Evolutionary conservation across 495 filamentous ascomycete genomes (phyloP), one percentile per base, ranked within the genome.

Genomic region (Aspergillus biplanus): DNA sequence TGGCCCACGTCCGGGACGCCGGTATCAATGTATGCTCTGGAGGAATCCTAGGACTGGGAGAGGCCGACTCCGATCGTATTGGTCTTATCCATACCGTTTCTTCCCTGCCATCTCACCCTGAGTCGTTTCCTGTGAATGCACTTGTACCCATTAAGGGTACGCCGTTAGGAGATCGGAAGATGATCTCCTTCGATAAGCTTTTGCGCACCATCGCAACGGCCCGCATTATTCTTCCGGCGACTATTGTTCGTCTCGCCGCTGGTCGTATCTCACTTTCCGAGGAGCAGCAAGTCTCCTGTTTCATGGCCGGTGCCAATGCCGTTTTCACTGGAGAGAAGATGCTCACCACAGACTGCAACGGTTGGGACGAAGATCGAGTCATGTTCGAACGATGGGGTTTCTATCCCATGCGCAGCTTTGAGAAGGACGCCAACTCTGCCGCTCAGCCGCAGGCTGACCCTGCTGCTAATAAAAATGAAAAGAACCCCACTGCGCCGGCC

Each of bases 251-350:
- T 15, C 81, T 96, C 33, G 92, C 92, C 11, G 92, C 92, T 4
- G 92, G 92, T 15, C 76, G 92, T 46, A 91, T 88, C 67, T 88
- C 88, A 1, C 82, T 96, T 76, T 78, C 81, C 16, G 92, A 96
- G 77, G 91, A 92, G 73, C 87, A 94, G 78, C 92, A 96, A 76
- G 84, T 90, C 21, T 72, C 91, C 62, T 94, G 91, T 69, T 96
- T 94, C 73, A 85, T 88, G 82, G 90, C 92, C 0, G 92, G 92
- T 32, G 92, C 92, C 0, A 96, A 96, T 71, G 92, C 92, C 12
- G 85, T 96, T 7, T 96, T 96, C 73, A 96, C 92, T 1, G 92
- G 92, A 18, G 92, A 96, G 78, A 93, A 92, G 82, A 94, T 96
- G 92, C 69, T 94, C 78, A 96, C 92, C 16, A 94, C 92, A 0